phyloP scores from a whole-genome alignment of 164 flowering plant species.

The Sedum album region DNA sequence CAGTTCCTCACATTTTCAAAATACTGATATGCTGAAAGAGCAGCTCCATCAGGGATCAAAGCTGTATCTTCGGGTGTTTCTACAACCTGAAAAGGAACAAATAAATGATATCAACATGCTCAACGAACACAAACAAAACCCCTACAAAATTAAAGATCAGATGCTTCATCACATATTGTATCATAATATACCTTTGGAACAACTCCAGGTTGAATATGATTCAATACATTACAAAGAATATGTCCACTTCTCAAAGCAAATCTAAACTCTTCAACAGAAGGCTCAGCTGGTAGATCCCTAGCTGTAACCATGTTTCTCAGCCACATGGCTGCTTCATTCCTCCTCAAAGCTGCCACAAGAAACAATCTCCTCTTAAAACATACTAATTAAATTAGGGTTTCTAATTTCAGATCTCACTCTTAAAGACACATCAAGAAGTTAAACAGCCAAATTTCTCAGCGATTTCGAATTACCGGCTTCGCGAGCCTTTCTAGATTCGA shows the following conservation, averaged over 20 bases:
- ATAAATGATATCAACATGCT: background rate
- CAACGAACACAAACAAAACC: background rate
- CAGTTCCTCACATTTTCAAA: slow-evolving; percentile 96
- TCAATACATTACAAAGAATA: slow-evolving; percentile 73
- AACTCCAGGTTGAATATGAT: slow-evolving; percentile 77
- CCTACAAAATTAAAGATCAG: background rate
- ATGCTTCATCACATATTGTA: too few species aligned
- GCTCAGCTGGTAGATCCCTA: slow-evolving; percentile 82
- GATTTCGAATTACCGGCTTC: slow-evolving; percentile 41
- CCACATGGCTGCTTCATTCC: slow-evolving; percentile 82
- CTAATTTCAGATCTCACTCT: too few species aligned
- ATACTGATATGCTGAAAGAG: slow-evolving; percentile 88
- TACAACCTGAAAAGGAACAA: slow-evolving; percentile 49
- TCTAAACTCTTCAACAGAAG: slow-evolving; percentile 81
- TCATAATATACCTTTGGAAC: slow-evolving; percentile 54
- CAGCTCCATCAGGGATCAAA: slow-evolving; percentile 82
- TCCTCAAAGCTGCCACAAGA: slow-evolving; percentile 41
- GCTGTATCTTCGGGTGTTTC: slow-evolving; percentile 76
- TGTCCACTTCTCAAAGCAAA: slow-evolving; percentile 77
- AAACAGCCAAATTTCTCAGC: too few species aligned
- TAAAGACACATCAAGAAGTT: too few species aligned
- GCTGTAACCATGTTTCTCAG: slow-evolving; percentile 68
- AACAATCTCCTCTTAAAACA: background rate
- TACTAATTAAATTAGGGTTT: too few species aligned
- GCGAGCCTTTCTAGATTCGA: slow-evolving; percentile 59